Percentiles rank a stretch among this genome's conserved stretches.
These are phyloP conservation scores for Umbilicus rupestris DNA, from an alignment of 164 flowering plant species.

Conservation along the genomic window DNA sequence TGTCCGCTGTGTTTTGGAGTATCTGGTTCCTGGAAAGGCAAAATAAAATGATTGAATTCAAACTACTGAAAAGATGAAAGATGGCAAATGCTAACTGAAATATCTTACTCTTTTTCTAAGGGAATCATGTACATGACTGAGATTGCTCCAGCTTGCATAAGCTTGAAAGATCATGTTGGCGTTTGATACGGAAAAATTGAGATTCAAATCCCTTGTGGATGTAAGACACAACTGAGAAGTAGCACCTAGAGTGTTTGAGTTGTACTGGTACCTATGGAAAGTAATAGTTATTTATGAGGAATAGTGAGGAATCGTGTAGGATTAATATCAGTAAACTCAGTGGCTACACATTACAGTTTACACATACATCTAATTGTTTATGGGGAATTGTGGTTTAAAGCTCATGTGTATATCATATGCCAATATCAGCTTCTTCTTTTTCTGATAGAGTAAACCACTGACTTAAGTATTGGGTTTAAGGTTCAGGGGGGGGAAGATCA, in stretches of 20 bases:
- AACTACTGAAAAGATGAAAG: neutral
- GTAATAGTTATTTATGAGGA: too few relatives aligned
- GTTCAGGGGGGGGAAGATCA: too few relatives aligned
- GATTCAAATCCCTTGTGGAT: slow-evolving; percentile 63
- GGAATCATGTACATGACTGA: slow-evolving; percentile 45
- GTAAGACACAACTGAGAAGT: slow-evolving; percentile 76
- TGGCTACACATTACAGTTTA: neutral
- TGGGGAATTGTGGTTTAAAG: neutral
- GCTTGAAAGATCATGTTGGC: slow-evolving; percentile 92
- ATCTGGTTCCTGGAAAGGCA: slow-evolving; percentile 32
- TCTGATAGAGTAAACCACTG: too few relatives aligned
- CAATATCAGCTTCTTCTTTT: too few relatives aligned
- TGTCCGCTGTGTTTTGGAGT: slow-evolving; percentile 33
- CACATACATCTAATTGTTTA: too few relatives aligned
- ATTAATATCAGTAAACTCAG: too few relatives aligned
- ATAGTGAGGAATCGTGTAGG: too few relatives aligned
- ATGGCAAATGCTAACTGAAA: neutral
- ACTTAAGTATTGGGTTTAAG: too few relatives aligned
- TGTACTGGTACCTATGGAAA: slow-evolving; percentile 64
- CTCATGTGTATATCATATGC: neutral
- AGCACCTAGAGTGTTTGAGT: slow-evolving; percentile 52
- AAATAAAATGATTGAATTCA: neutral
- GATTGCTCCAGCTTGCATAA: slow-evolving; percentile 90
- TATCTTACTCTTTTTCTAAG: slow-evolving; percentile 27
- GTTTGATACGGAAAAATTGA: slow-evolving; percentile 88